A percentile compares a stretch with the other conserved stretches of the same genome.
These are phyloP conservation scores for Lasiodiplodia citricola DNA, from an alignment of 2,329 filamentous ascomycete genomes.

Conservation along the genomic window DNA sequence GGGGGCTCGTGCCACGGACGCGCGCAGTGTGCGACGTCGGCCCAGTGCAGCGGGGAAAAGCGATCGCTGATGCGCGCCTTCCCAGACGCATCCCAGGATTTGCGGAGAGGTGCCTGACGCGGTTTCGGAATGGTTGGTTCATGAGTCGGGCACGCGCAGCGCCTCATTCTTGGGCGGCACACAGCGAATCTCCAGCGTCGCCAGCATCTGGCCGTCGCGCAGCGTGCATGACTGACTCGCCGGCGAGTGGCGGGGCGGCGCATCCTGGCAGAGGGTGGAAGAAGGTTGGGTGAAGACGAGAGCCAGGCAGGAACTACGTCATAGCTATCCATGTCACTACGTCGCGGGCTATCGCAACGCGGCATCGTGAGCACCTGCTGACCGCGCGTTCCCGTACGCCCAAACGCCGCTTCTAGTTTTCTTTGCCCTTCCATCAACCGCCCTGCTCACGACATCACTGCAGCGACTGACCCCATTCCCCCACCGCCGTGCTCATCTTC, in stretches of 20 bases:
- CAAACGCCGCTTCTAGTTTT: slow-evolving; percentile 1
- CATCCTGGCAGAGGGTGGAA: background rate
- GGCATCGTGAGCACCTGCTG: slow-evolving; percentile 9
- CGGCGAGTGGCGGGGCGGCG: slow-evolving; percentile 6
- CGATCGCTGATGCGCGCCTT: slow-evolving; percentile 18
- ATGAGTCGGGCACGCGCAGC: background rate
- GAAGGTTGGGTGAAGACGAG: background rate
- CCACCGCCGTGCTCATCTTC: background rate
- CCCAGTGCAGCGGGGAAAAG: slow-evolving; percentile 3
- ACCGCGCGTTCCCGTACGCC: slow-evolving; percentile 13
- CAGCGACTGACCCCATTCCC: background rate
- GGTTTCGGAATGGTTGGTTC: background rate
- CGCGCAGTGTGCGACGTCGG: background rate
- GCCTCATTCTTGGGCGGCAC: background rate
- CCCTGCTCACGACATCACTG: slow-evolving; percentile 10
- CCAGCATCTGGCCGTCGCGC: background rate
- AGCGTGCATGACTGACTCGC: slow-evolving; percentile 7
- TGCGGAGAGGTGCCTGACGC: slow-evolving; percentile 8
- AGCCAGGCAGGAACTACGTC: background rate
- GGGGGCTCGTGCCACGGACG: slow-evolving; percentile 11
- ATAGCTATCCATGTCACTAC: background rate
- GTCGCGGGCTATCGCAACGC: background rate
- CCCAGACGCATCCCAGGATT: background rate
- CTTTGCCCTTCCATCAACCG: background rate
- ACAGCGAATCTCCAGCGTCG: background rate